Base-by-base conservation (phyloP, 352 stramenopile genomes). In the Pythium utonaiense region DNA sequence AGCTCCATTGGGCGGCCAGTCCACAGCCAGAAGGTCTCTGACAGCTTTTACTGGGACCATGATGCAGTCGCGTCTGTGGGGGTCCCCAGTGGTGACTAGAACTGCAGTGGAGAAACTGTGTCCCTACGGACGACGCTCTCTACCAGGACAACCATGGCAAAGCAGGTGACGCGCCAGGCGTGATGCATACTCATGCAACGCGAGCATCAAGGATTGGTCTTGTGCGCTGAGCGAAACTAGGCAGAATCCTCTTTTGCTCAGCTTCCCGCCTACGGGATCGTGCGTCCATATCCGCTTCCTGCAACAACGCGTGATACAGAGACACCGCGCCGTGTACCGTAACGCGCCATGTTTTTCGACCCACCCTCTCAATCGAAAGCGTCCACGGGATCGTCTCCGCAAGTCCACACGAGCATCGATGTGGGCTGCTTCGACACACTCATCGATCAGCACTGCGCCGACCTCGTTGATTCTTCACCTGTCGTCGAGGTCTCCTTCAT, bases 371-470 rank as follows among this genome's bases (percentile, higher is more conserved):
- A n/a, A 44, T n/a, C 16, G 9, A 1, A 25, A 44, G 3, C 2
- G 17, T 17, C n/a, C 3, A 17, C 31, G 12, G 50, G 12, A 12
- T 16, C 17, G 33, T 24, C 28, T 9, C 16, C 28, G 40, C 25
- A 27, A 19, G n/a, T 44, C 36, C 36, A 44, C 8, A 47, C 36
- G 7, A 53, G 48, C 47, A 53, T 57, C 48, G 49, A 62, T 25
- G 30, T 62, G 31, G 45, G n/a, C 34, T 40, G 44, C 56, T 62
- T 56, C 16, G 56, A 62, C 56, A 50, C 56, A 16, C 45, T 62
- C 17, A 7, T 62, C 34, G 14, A 36, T 6, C 31, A 55, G 16
- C n/a, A 25, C 12, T 16, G 33, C 24, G 24, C 12, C 19, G 42
- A 44, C 30, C 6, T 22, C 3, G 53, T 41, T 19, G 36, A n/a